These are phyloP conservation scores for Globisporangium paddicum DNA, from an alignment of 352 stramenopile species.

Conservation along the genomic window DNA sequence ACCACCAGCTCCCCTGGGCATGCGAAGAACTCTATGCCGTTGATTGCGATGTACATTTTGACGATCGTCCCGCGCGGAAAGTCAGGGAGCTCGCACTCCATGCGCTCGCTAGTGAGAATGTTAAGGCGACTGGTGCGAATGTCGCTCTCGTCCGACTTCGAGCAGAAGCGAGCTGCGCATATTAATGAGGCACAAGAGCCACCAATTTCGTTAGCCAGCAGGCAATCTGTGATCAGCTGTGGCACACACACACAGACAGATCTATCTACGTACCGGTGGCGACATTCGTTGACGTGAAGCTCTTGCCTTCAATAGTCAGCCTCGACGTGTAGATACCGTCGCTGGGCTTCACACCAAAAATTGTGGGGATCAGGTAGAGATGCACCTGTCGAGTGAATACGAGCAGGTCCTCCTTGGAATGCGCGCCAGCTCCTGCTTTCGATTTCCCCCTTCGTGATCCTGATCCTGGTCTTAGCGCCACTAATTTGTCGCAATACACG, in stretches of 20 bases:
- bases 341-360: conserved; percentile 33
- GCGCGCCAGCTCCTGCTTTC: background rate
- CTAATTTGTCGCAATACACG: conserved; percentile 7
- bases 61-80: conserved; percentile 51
- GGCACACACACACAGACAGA: background rate
- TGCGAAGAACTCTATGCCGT: conserved; percentile 57
- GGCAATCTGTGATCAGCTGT: background rate
- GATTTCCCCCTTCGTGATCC: background rate
- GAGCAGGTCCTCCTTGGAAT: background rate
- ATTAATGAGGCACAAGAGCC: background rate
- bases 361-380: conserved; percentile 44
- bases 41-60: conserved; percentile 48
- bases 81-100: conserved; percentile 58
- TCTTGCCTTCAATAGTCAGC: conserved; percentile 42
- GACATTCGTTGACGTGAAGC: conserved; percentile 49
- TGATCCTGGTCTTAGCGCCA: background rate
- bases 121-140: conserved; percentile 27
- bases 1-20: conserved; percentile 44
- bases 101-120: conserved; percentile 35
- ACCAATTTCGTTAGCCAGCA: background rate
- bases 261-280: conserved; percentile 33
- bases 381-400: conserved; percentile 29
- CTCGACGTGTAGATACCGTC: conserved; percentile 63
- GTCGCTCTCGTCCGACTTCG: conserved; percentile 25
- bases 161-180: conserved; percentile 36